Evolutionary conservation across 2,329 filamentous ascomycete genomes (phyloP).

Genomic region (Ciborinia camelliae): DNA sequence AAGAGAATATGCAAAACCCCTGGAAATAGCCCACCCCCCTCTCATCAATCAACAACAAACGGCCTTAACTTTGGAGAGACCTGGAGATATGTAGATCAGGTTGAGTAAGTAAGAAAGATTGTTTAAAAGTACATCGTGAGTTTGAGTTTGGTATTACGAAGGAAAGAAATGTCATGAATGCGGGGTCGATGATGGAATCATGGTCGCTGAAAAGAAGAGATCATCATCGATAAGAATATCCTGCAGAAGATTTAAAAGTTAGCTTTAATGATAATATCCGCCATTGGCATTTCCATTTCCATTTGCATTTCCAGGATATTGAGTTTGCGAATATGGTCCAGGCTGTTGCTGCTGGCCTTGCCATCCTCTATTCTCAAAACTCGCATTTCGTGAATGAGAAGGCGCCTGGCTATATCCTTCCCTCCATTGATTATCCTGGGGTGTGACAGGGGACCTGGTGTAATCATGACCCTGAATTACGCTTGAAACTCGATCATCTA

Average conservation of each 20-base stretch:
- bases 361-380: constrained; percentile 17
- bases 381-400: constrained; percentile 13
- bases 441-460: constrained; percentile 11
- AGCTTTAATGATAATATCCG: constrained; percentile 22
- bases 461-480: constrained; percentile 20
- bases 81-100: background rate
- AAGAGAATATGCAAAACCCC: background rate
- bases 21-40: background rate
- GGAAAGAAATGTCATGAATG: background rate
- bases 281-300: constrained; percentile 12
- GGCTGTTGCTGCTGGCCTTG: constrained; percentile 17
- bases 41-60: background rate
- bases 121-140: constrained; percentile 15
- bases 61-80: background rate
- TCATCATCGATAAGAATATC: constrained; percentile 22
- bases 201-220: background rate
- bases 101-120: background rate
- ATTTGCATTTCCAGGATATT: constrained; percentile 13
- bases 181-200: background rate
- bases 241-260: constrained; percentile 17
- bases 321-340: constrained; percentile 3
- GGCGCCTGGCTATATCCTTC: constrained; percentile 7
- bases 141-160: background rate
- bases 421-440: constrained; percentile 15
- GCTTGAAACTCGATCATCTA: constrained; percentile 21